Percentiles rank a stretch among this genome's conserved stretches.
phyloP scores from a whole-genome alignment of 176 grass and related monocot genomes.

The Juncus effusus region DNA sequence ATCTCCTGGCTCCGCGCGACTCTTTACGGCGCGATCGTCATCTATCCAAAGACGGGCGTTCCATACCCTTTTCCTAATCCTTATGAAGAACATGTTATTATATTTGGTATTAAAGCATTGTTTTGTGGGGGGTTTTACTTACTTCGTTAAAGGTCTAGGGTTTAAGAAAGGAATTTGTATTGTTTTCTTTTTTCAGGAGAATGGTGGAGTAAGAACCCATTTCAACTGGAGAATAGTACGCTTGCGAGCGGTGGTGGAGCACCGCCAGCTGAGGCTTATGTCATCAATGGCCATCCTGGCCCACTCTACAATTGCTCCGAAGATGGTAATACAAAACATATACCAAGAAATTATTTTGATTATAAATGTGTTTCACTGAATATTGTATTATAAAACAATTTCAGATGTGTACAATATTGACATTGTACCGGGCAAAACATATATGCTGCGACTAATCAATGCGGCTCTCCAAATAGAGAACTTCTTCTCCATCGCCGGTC shows the following conservation, averaged over 20 bases:
- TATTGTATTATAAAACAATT: background rate
- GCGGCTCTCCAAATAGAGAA: conserved; percentile 22
- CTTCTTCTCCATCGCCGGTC: conserved; percentile 31
- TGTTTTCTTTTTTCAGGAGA: conserved; percentile 11
- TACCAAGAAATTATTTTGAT: background rate
- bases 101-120: conserved; percentile 9
- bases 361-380: background rate
- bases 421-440: conserved; percentile 16
- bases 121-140: background rate
- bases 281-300: conserved; percentile 35
- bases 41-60: conserved; percentile 24
- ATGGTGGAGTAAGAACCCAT: conserved; percentile 29
- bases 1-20: conserved; percentile 49
- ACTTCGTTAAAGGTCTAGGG: background rate
- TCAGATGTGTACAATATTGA: conserved; percentile 18
- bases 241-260: conserved; percentile 6
- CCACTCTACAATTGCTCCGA: conserved; percentile 27
- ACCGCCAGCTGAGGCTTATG: conserved; percentile 20
- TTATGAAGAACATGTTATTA: conserved; percentile 15
- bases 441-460: conserved; percentile 26
- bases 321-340: background rate
- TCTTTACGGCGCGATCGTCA: conserved; percentile 29
- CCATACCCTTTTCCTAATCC: conserved; percentile 33
- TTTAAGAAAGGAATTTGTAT: background rate
- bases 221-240: conserved; percentile 13